A percentile compares a stretch with the other conserved stretches of the same genome.
Conservation (phyloP, 2,329 filamentous ascomycete genomes). For the Venturia carpophila region DNA sequence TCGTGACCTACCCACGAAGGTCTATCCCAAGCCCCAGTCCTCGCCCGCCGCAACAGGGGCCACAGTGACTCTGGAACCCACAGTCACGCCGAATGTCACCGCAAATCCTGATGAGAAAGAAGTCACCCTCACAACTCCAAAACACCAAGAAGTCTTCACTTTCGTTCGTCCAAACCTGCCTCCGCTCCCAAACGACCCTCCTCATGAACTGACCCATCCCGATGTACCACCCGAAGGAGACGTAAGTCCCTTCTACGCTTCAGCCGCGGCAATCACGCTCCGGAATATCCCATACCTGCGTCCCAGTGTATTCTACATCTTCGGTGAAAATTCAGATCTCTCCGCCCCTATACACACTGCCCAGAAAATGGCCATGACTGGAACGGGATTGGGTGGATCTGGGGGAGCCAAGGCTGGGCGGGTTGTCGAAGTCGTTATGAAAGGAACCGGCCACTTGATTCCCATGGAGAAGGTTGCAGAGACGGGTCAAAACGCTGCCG, state of each 20-base stretch:
- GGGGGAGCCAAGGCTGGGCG: constrained; percentile 56
- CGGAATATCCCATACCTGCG: constrained; percentile 51
- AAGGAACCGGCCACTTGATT: constrained; percentile 67
- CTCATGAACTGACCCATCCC: constrained; percentile 37
- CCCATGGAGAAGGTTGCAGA: constrained; percentile 68
- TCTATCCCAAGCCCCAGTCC: constrained; percentile 41
- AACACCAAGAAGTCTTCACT: constrained; percentile 80
- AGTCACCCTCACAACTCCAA: constrained; percentile 71
- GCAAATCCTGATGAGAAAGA: constrained; percentile 31
- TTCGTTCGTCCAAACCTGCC: constrained; percentile 58
- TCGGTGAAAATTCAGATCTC: constrained; percentile 53
- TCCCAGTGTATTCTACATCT: constrained; percentile 61
- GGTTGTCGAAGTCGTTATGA: constrained; percentile 58
- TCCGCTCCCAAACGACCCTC: constrained; percentile 31
- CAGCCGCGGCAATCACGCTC: constrained; percentile 54
- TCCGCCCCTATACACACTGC: constrained; percentile 43
- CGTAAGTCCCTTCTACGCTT: constrained; percentile 55
- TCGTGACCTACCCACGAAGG: constrained; percentile 59
- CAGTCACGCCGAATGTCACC: constrained; percentile 22
- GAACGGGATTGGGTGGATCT: constrained; percentile 58
- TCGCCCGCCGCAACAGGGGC: constrained; percentile 18
- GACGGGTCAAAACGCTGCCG: constrained; percentile 49
- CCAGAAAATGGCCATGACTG: constrained; percentile 58
- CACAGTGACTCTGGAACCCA: constrained; percentile 22
- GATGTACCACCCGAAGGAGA: constrained; percentile 32